Evolutionary conservation across 495 filamentous ascomycete species (phyloP).

Genomic region (Tuber microsphaerosporum): DNA sequence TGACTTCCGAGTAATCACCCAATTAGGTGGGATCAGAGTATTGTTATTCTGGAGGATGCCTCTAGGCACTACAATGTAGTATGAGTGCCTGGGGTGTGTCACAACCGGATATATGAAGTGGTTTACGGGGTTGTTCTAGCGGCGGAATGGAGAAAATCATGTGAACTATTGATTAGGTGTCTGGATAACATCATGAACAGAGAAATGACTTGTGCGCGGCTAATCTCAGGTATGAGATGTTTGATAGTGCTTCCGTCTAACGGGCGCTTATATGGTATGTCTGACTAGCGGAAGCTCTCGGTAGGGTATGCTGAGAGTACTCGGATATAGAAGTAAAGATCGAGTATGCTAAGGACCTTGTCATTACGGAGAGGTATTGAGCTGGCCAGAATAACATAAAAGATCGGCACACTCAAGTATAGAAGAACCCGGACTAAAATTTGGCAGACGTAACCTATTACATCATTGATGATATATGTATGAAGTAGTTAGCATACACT

Average conservation of each 20-base stretch:
- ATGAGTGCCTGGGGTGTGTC: background rate
- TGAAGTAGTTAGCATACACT: too few species aligned
- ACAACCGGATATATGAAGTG: background rate
- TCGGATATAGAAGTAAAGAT: too few species aligned
- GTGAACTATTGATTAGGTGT: background rate
- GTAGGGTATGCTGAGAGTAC: background rate
- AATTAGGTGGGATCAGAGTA: constrained; percentile 4
- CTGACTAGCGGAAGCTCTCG: background rate
- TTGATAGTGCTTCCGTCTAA: background rate
- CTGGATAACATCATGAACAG: background rate
- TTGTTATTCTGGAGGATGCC: background rate
- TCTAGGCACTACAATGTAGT: too few species aligned
- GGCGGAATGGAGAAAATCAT: background rate
- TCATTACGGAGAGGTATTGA: too few species aligned
- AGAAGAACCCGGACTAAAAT: too few species aligned
- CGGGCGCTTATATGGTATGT: background rate
- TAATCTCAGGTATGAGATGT: background rate
- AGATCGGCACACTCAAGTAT: too few species aligned
- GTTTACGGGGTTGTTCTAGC: background rate
- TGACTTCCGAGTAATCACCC: constrained; percentile 1
- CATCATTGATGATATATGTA: too few species aligned
- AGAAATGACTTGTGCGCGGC: background rate
- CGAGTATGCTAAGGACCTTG: too few species aligned
- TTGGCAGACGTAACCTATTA: too few species aligned
- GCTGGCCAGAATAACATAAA: too few species aligned